Evolutionary conservation across 176 grass and related monocot genomes (phyloP), one percentile per base, ranked within the genome.

Genomic region (Rhynchospora tenuis): DNA sequence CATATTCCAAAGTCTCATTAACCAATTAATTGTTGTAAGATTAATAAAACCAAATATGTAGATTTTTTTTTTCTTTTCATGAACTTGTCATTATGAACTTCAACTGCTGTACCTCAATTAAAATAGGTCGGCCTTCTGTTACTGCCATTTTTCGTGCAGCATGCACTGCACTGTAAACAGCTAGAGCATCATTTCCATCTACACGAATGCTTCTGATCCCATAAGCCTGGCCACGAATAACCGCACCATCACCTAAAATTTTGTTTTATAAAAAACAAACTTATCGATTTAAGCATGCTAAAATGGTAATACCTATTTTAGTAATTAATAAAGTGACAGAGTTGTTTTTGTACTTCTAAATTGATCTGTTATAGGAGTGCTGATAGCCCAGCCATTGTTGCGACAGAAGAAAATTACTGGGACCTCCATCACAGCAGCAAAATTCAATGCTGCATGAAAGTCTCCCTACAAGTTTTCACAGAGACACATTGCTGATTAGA

Each of bases 321-420:
- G 46, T 15, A 28, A 82, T 6, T 47, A 45, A 23, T 81, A 9
- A 16, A 67, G 26, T 44, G 11, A 13, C 29, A 31, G 76, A 67
- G 26, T 58, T 5, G 13, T 46, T n/a, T 76, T 86, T 56, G 22
- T 27, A 99, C 96, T 92, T 92, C 91, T 92, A 87, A 99, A 99
- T 55, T 99, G 97, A 83, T 99, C 97, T 6, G 47, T 63, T 46
- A 86, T 93, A 19, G 93, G 97, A 31, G 97, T 99, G 80, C 97
- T 99, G 83, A 99, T 99, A 67, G 97, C 97, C 97, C 97, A 99
- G 42, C 97, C 97, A 90, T 99, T 99, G 85, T 96, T 99, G 19
- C 93, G 93, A 76, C 97, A 99, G 88, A 93, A 99, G 89, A 99
- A 99, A 72, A 99, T 88, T 58, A 96, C 88, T 2, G 97, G 97